Base-by-base conservation (phyloP, 257 asterid genomes). In the Cordia subcordata region DNA sequence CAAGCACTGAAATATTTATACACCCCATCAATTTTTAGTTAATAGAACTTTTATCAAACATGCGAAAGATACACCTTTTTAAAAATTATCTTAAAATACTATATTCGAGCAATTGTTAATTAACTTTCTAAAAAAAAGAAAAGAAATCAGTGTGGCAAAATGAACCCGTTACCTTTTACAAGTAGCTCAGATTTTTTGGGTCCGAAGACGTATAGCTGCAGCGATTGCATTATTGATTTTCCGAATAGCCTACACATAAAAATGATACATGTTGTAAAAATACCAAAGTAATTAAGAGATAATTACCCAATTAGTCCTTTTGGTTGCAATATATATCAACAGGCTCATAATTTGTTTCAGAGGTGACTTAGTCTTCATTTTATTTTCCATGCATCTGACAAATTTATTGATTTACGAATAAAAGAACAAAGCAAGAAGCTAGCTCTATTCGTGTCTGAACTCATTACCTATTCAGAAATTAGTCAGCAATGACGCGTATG, bases 221-320 rank as follows among this genome's bases (percentile, higher is more conserved):
- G 59, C 46, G 95, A 86, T 57, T 83, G 87, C 93, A 86, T 77
- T 15, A 72, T 70, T 8, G 87, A 76, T 68, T 79, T 72, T 55
- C 89, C 93, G 33, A 83, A 42, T 35, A 83, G 66, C 16, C 88
- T 83, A 52, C n/a, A 58, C 8, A 19, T 38, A 20, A 72, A 32
- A 16, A 38, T 10, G 6, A 57, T 23, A 8, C 1, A 14, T 42
- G 10, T 42, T 42, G 35, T 27, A 3, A 27, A 27, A 27, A 27
- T 1, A 27, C 35, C 35, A 27, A 27, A 27, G 35, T 27, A 27
- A 1, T 3, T 27, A 27, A 42, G 47, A 42, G 53, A 20, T 14
- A 47, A 3, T 1, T 0, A n/a, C 14, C 14, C 16, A 1, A n/a
- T 27, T 27, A n/a, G n/a, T n/a, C n/a, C 35, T 27, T 27, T 27